phyloP scores from a whole-genome alignment of 2,329 filamentous ascomycete genomes.

The Hypoxylon sp. region DNA sequence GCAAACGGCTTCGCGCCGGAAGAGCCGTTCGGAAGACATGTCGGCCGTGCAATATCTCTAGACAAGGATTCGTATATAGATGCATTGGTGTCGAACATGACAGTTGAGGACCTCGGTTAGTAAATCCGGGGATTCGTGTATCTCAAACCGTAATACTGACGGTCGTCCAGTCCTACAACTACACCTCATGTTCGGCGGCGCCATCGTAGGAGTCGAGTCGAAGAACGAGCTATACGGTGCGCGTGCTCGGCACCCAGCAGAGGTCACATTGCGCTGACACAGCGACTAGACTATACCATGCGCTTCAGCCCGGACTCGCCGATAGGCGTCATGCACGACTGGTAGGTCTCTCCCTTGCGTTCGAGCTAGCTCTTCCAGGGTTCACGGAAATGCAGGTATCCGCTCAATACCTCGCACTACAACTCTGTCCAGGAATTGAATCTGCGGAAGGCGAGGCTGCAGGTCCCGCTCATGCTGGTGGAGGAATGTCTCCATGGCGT shows the following conservation, averaged over 20 bases:
- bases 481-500: constrained; percentile 63
- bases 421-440: constrained; percentile 59
- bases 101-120: constrained; percentile 53
- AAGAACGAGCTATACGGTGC: constrained; percentile 58
- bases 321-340: constrained; percentile 61
- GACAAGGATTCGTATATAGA: constrained; percentile 51
- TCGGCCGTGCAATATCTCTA: neutral
- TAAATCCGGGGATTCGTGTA: neutral
- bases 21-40: neutral
- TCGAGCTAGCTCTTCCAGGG: too few species aligned
- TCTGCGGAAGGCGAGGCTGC: constrained; percentile 56
- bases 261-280: constrained; percentile 24
- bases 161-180: constrained; percentile 57
- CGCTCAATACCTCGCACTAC: constrained; percentile 60
- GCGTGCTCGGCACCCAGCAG: neutral
- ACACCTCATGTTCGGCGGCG: constrained; percentile 61
- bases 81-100: constrained; percentile 54
- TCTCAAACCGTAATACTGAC: constrained; percentile 19
- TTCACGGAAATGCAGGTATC: constrained; percentile 53
- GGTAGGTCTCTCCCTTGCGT: constrained; percentile 42
- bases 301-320: constrained; percentile 57
- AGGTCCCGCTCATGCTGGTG: constrained; percentile 60
- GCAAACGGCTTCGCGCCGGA: neutral
- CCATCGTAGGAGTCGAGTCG: constrained; percentile 58
- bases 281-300: constrained; percentile 54